A percentile compares a stretch with the other conserved stretches of the same genome.
Conservation (phyloP, 371 early-diverging fungal genomes). For the Sporodiniella umbellata region DNA sequence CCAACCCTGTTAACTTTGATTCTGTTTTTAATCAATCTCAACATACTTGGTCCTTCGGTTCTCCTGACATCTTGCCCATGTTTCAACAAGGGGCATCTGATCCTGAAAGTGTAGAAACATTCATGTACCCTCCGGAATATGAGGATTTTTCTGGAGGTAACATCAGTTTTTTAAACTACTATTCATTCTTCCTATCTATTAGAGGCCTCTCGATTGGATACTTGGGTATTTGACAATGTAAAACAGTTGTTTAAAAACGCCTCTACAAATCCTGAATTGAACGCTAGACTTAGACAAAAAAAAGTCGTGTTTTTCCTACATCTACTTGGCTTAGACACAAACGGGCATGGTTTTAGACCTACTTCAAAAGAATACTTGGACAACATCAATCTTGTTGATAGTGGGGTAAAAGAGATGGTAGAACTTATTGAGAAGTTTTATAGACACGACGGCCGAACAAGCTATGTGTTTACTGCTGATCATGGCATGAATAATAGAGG, state of each 20-base stretch:
- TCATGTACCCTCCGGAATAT: conserved; percentile 85
- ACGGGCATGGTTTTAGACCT: conserved; percentile 90
- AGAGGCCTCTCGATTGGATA: conserved; percentile 85
- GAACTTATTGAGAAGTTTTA: conserved; percentile 73
- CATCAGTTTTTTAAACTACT: not conserved
- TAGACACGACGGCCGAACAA: conserved; percentile 75
- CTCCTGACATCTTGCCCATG: conserved; percentile 96
- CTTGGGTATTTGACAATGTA: conserved; percentile 84
- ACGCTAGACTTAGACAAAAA: conserved; percentile 62
- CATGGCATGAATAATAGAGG: conserved; percentile 95
- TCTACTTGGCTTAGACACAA: conserved; percentile 91
- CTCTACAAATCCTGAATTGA: conserved; percentile 45
- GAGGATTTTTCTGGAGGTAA: conserved; percentile 87
- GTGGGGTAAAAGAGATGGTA: conserved; percentile 65
- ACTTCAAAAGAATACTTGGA: conserved; percentile 78
- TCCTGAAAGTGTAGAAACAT: conserved; percentile 71
- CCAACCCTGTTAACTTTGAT: conserved; percentile 96
- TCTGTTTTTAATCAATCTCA: conserved; percentile 89
- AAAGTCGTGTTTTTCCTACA: conserved; percentile 90
- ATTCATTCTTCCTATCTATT: conserved; percentile 2
- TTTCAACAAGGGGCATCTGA: conserved; percentile 90
- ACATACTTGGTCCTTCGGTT: conserved; percentile 96
- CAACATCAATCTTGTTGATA: conserved; percentile 83
- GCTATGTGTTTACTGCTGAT: conserved; percentile 91
- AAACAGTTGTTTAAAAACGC: conserved; percentile 40